These are phyloP conservation scores for Gliomastix tumulicola DNA, from an alignment of 2,329 filamentous ascomycete genomes.

Conservation along the genomic window DNA sequence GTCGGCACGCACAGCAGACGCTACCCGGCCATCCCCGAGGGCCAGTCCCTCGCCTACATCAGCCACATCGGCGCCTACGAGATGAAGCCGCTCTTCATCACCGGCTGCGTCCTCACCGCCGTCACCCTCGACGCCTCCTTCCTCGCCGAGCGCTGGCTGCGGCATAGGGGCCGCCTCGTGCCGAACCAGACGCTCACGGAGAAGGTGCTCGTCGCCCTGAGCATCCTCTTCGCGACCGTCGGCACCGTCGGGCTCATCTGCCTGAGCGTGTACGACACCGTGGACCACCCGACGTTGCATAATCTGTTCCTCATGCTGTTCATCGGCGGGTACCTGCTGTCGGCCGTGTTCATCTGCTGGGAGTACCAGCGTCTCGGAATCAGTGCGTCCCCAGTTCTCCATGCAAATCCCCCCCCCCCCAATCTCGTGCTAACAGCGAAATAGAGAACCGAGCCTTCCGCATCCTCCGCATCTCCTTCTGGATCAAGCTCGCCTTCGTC, in stretches of 20 bases:
- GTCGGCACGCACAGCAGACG: conserved; percentile 42
- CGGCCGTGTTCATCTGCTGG: conserved; percentile 80
- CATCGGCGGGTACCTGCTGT: conserved; percentile 77
- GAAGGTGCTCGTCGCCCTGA: conserved; percentile 53
- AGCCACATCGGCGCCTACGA: conserved; percentile 55
- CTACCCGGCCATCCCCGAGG: conserved; percentile 52
- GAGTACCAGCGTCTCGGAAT: conserved; percentile 84
- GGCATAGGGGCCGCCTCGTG: conserved; percentile 71
- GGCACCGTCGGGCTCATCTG: conserved; percentile 78
- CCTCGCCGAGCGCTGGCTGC: conserved; percentile 73
- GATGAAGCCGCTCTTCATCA: conserved; percentile 73
- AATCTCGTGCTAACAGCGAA: not conserved
- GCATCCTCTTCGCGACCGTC: conserved; percentile 61
- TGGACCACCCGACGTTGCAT: conserved; percentile 60
- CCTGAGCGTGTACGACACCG: conserved; percentile 79
- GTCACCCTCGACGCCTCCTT: conserved; percentile 79
- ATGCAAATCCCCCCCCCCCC: not conserved
- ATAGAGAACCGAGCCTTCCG: conserved; percentile 66
- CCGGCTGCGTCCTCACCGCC: conserved; percentile 63
- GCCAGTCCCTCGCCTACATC: conserved; percentile 64
- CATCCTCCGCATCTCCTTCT: conserved; percentile 73
- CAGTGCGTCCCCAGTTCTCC: conserved; percentile 33
- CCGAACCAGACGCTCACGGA: conserved; percentile 60
- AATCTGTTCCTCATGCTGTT: conserved; percentile 75
- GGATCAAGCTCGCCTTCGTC: conserved; percentile 81